Evolutionary conservation across 257 asterid genomes (phyloP).

Genomic region (Leonotis leonurus): DNA sequence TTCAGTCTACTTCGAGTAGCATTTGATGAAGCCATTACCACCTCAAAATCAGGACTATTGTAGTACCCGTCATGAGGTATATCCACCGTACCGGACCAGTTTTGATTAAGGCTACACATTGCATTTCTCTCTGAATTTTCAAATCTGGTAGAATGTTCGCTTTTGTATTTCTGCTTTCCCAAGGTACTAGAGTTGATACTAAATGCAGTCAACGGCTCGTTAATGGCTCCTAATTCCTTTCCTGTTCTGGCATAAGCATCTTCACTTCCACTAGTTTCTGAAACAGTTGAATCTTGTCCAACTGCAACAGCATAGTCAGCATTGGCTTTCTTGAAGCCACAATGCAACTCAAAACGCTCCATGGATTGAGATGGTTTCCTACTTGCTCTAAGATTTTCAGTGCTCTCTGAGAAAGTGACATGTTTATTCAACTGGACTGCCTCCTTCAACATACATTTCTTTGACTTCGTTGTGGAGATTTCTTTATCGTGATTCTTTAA

Average conservation of each 20-base stretch:
- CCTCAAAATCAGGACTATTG: conserved; percentile 12
- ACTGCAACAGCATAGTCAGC: too few species aligned
- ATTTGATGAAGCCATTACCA: conserved; percentile 15
- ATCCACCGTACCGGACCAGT: conserved; percentile 17
- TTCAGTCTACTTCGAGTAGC: conserved; percentile 20
- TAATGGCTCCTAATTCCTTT: conserved; percentile 20
- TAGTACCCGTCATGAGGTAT: conserved; percentile 23
- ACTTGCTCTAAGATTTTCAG: too few species aligned
- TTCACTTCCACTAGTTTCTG: conserved; percentile 25
- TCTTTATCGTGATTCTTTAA: conserved; percentile 22
- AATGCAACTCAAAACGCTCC: too few species aligned
- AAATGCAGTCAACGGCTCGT: conserved; percentile 13
- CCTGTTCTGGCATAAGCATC: conserved; percentile 14
- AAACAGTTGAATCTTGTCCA: conserved; percentile 8
- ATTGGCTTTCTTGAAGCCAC: too few species aligned
- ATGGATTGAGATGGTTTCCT: too few species aligned
- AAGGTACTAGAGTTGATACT: neutral
- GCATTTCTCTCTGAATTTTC: conserved; percentile 16
- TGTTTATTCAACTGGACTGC: conserved; percentile 26
- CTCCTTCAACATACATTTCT: conserved; percentile 20
- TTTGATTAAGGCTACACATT: conserved; percentile 8
- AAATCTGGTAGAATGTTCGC: conserved; percentile 12
- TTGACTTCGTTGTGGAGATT: conserved; percentile 16
- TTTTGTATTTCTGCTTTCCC: conserved; percentile 11
- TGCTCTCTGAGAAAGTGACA: conserved; percentile 39